These are phyloP conservation scores for Candida sanyaensis DNA, from an alignment of 1,139 yeast genomes.

Conservation along the genomic window DNA sequence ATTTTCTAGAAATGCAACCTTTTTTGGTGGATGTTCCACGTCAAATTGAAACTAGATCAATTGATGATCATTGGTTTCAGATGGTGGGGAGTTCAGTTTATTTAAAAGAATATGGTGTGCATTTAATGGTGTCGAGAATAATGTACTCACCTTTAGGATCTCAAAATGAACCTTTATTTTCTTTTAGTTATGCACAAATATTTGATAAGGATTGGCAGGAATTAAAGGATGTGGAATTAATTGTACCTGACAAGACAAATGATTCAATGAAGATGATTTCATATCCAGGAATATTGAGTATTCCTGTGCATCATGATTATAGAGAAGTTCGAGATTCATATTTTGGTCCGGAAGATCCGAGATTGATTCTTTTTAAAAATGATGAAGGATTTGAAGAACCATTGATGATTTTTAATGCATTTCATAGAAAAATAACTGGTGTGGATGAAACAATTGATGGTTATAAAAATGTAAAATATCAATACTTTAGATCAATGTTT, in stretches of 20 bases:
- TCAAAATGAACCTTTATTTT: constrained; percentile 33
- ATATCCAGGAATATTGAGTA: constrained; percentile 28
- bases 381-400: constrained; percentile 34
- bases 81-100: constrained; percentile 44
- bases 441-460: constrained; percentile 11
- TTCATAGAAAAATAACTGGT: constrained; percentile 21
- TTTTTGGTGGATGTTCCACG: constrained; percentile 25
- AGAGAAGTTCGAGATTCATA: constrained; percentile 22
- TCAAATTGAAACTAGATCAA: constrained; percentile 28
- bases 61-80: constrained; percentile 36
- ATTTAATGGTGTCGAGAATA: constrained; percentile 38
- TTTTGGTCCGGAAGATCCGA: constrained; percentile 53
- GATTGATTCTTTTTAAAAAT: constrained; percentile 33
- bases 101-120: constrained; percentile 42
- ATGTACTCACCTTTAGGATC: constrained; percentile 31
- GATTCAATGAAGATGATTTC: constrained; percentile 15
- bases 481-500: constrained; percentile 33
- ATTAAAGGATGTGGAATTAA: constrained; percentile 2
- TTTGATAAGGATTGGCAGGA: constrained; percentile 43
- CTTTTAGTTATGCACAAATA: constrained; percentile 38
- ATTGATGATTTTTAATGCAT: constrained; percentile 32
- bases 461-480: constrained; percentile 9
- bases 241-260: neutral
- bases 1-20: constrained; percentile 27
- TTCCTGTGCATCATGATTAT: constrained; percentile 32